Base-by-base conservation (phyloP, 106 monocot genomes). In the Acorus gramineus region DNA sequence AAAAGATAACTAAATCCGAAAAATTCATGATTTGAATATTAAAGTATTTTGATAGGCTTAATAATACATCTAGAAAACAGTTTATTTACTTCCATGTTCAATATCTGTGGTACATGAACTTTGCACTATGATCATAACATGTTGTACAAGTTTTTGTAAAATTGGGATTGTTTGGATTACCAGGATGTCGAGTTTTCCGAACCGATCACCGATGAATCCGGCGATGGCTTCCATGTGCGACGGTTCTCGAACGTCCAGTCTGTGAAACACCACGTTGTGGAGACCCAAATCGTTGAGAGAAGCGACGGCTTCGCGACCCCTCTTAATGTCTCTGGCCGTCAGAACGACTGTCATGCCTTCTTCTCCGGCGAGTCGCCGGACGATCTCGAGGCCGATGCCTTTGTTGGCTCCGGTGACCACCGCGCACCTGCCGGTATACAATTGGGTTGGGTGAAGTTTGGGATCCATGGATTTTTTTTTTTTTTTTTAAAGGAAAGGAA, bases 401-500 rank as follows among this genome's bases (percentile, higher is more conserved):
- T 73, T 91, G 80, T 84, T 91, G 44, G 73, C 83, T 56, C 86
- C 90, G 3, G 90, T 90, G 48, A 90, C 86, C 47, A 90, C 83
- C 4, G 86, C 90, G n/a, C 67, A 4, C 62, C 84, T 84, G 61
- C 48, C 14, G n/a, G 60, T 2, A 46, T 8, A 43, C 3, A 46
- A 8, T 61, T 45, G 7, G 44, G 46, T 3, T 10, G 5, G 7
- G 44, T 46, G 46, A 44, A 8, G 10, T 1, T 7, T 7, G 44
- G 3, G 45, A 7, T 44, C 3, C 9, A 7, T 3, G 2, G 44
- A 43, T 3, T 61, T 44, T 5, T 61, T 28, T 28, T 3, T 61
- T 44, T 5, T 61, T 28, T 28, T 28, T 28, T 0, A 28, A 28
- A 28, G 28, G 28, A 28, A 28, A 28, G 28, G 28, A 28, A 28